Base-by-base conservation (phyloP, 345 rosid species). In the Ailanthus altissimus region DNA sequence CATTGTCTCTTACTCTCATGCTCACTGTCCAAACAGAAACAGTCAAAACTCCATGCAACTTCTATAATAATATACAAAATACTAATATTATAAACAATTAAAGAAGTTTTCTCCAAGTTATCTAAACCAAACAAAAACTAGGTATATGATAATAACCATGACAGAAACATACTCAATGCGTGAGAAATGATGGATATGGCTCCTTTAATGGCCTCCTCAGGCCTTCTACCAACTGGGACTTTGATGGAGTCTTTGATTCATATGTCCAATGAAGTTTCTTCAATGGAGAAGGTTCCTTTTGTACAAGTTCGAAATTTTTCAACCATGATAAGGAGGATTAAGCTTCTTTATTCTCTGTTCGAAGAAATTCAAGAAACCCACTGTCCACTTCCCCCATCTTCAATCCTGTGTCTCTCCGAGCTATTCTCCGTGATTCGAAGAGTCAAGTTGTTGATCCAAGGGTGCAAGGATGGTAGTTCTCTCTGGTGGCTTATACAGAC, bases 291-390 rank as follows among this genome's bases (percentile, higher is more conserved):
- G 79, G 80, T 85, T 66, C 89, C 91, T 20, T 64, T 47, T 1
- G 57, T 89, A 15, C 93, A 91, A 53, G 77, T 69, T 3, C 81
- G 81, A 77, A 89, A 86, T 75, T 76, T 82, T 45, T 86, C 90
- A 13, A 83, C 82, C 38, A 86, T 86, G 86, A 79, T 84, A 73
- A 84, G 95, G 78, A 88, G 93, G 72, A 83, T 88, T 76, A 88
- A 83, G 53, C 86, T 89, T 74, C 83, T 91, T 28, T 84, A 83
- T 46, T 88, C 88, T 56, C 71, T 89, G 85, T 85, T 88, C 47
- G 89, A 89, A 78, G 95, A 91, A 51, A 85, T 86, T 66, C 82
- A 73, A 47, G 90, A 89, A n/a, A 70, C 73, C 2, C 75, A 74
- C 7, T 57, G 25, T 16, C 84, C 80, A 25, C 84, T 86, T 20